Percentiles rank a stretch among this genome's conserved stretches.
These are phyloP conservation scores for Serendipita indica DNA, from an alignment of 768 basidiomycete genomes.

Conservation along the genomic window DNA sequence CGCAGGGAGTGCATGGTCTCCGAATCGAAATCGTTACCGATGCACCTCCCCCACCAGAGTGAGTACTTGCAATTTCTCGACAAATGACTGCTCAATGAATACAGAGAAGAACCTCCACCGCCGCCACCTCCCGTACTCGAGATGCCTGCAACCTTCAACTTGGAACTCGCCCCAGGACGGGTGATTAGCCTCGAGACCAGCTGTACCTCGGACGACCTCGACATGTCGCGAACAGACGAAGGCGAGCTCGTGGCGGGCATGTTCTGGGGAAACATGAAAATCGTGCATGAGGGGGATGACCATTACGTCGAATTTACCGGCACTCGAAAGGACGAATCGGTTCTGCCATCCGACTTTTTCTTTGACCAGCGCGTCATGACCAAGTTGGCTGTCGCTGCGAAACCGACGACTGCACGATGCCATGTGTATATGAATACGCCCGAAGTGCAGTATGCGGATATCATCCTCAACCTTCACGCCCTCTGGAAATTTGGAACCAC, in stretches of 20 bases:
- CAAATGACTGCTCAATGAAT: too few species aligned
- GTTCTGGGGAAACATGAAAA: conserved; percentile 80
- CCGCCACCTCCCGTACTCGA: conserved; percentile 57
- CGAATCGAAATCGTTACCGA: conserved; percentile 79
- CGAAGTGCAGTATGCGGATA: conserved; percentile 62
- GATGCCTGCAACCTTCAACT: conserved; percentile 74
- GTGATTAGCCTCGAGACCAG: conserved; percentile 67
- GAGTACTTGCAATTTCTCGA: not conserved
- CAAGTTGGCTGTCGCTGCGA: conserved; percentile 59
- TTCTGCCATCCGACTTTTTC: conserved; percentile 39
- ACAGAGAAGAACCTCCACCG: conserved; percentile 18
- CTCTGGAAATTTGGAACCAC: conserved; percentile 62
- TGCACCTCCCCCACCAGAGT: conserved; percentile 65
- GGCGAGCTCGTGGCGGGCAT: conserved; percentile 71
- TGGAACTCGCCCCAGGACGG: conserved; percentile 68
- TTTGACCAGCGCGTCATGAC: conserved; percentile 65
- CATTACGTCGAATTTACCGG: conserved; percentile 76
- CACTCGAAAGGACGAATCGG: conserved; percentile 30
- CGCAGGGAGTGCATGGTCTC: conserved; percentile 64
- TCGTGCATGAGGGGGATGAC: conserved; percentile 60
- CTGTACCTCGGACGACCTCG: conserved; percentile 65
- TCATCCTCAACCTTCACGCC: conserved; percentile 52
- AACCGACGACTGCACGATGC: conserved; percentile 62
- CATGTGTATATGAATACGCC: conserved; percentile 62
- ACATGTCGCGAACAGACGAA: conserved; percentile 86